Evolutionary conservation across 495 filamentous ascomycete genomes (phyloP).

Genomic region (Rusavskia elegans): DNA sequence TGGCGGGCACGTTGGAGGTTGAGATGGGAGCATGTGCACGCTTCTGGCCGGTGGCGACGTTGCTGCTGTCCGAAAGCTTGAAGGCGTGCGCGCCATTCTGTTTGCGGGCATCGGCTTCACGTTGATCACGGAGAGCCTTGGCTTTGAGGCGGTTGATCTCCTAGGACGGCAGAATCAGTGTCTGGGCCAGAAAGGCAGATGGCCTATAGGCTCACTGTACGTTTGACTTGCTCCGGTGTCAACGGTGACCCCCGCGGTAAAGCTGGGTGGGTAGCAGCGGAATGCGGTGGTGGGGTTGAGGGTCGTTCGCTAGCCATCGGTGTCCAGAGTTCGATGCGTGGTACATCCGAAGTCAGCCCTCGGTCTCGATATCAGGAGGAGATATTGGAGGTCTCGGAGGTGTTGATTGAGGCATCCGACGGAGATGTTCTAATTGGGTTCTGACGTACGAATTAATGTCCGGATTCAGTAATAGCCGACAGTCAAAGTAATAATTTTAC

Average conservation of each 20-base stretch:
- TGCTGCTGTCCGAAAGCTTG: conserved; percentile 15
- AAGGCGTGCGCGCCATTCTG: conserved; percentile 11
- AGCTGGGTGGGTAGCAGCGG: conserved; percentile 21
- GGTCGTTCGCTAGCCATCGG: conserved; percentile 28
- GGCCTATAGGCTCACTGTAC: conserved; percentile 35
- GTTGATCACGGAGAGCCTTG: conserved; percentile 67
- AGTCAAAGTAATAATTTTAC: too few species aligned
- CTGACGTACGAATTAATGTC: too few species aligned
- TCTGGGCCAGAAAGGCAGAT: neutral
- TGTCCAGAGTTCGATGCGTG: too few species aligned
- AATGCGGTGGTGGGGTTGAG: conserved; percentile 42
- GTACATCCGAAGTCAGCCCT: too few species aligned
- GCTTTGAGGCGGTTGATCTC: conserved; percentile 85
- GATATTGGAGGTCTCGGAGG: too few species aligned
- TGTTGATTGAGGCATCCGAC: too few species aligned
- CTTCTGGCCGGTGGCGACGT: conserved; percentile 33
- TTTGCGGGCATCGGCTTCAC: conserved; percentile 31
- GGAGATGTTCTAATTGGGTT: too few species aligned
- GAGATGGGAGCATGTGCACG: conserved; percentile 49
- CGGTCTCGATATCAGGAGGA: too few species aligned
- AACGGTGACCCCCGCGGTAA: conserved; percentile 34
- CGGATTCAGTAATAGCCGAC: too few species aligned
- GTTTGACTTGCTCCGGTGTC: conserved; percentile 59
- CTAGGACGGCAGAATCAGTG: conserved; percentile 24
- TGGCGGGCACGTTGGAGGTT: conserved; percentile 39